Evolutionary conservation across 495 filamentous ascomycete genomes (phyloP), one percentile per base, ranked within the genome.

Genomic region (Penicillium argentinense): DNA sequence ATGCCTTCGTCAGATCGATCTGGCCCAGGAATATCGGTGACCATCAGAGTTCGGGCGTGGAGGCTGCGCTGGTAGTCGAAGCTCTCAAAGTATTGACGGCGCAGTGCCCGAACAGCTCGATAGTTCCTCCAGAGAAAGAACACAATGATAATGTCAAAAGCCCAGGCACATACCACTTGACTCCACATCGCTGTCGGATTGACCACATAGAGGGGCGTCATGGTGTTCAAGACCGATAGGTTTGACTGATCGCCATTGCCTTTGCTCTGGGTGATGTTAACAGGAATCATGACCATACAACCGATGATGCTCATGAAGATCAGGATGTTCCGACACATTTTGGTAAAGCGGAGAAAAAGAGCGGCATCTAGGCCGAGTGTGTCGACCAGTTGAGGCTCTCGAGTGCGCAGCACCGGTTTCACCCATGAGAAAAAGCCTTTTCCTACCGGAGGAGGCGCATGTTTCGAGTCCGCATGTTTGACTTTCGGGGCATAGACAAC

Each of bases 291-390:
- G 43, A 97, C 78, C 24, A 72, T 67, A 56, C 86, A 89, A 3
- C 88, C 90, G 22, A 96, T 64, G 16, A 95, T 57, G 39, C 82
- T 78, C 56, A 96, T 68, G 24, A 79, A 57, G 40, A 87, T 69
- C 56, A 97, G 93, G 24, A 98, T 85, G 56, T 95, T 91, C 38
- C 93, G 85, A 62, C 88, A 92, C 92, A 98, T 96, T 39, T 81
- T 76, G 37, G 84, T 84, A 62, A 97, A 89, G 14, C 95, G 82
- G 51, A 98, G 66, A 63, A 98, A 97, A 34, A 98, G 74, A 2
- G 84, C 82, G 37, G 91, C 93, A 71, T 98, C 93, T 70, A 98
- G 74, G 14, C 93, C 93, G 23, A 95, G 76, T 51, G 86, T 81
- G 5, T 84, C 78, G 21, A 96, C 76, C 45, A 97, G 60, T 13